phyloP scores from a whole-genome alignment of 768 basidiomycete genomes.

The Leccinum subtestaceum region DNA sequence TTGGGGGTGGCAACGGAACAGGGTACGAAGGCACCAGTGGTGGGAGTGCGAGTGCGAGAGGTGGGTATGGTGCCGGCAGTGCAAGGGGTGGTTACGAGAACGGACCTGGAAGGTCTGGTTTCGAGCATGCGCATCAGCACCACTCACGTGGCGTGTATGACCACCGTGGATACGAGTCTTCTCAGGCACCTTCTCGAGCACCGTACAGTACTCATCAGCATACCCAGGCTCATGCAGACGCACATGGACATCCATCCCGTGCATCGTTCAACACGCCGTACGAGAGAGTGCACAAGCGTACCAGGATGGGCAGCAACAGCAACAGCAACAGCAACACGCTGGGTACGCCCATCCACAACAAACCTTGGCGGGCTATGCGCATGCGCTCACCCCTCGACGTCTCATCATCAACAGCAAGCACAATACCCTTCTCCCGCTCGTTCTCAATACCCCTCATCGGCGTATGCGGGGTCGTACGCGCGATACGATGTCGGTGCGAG shows the following conservation, averaged over 20 bases:
- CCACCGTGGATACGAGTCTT: slow-evolving; percentile 25
- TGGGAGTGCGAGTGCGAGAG: slow-evolving; percentile 16
- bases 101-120: slow-evolving; percentile 16
- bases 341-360: slow-evolving; percentile 23
- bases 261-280: slow-evolving; percentile 21
- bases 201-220: slow-evolving; percentile 18
- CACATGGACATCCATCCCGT: slow-evolving; percentile 19
- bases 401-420: slow-evolving; percentile 23
- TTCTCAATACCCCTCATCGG: slow-evolving; percentile 24
- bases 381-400: slow-evolving; percentile 16
- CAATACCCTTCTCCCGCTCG: slow-evolving; percentile 27
- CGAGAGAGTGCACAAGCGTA: slow-evolving; percentile 29
- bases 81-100: slow-evolving; percentile 23
- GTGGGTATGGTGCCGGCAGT: slow-evolving; percentile 17
- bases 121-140: slow-evolving; percentile 29
- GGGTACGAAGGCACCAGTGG: slow-evolving; percentile 18
- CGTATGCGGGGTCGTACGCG: slow-evolving; percentile 29
- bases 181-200: slow-evolving; percentile 21
- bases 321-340: slow-evolving; percentile 22
- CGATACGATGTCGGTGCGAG: slow-evolving; percentile 30
- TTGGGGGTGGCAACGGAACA: slow-evolving; percentile 5
- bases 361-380: slow-evolving; percentile 16
- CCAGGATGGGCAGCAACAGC: slow-evolving; percentile 22
- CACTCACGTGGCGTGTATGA: slow-evolving; percentile 28
- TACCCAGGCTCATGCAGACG: slow-evolving; percentile 19